Percentiles rank a stretch among this genome's conserved stretches.
Conservation (phyloP, 306 rosid species). For the Pterocarpus macrocarpus region DNA sequence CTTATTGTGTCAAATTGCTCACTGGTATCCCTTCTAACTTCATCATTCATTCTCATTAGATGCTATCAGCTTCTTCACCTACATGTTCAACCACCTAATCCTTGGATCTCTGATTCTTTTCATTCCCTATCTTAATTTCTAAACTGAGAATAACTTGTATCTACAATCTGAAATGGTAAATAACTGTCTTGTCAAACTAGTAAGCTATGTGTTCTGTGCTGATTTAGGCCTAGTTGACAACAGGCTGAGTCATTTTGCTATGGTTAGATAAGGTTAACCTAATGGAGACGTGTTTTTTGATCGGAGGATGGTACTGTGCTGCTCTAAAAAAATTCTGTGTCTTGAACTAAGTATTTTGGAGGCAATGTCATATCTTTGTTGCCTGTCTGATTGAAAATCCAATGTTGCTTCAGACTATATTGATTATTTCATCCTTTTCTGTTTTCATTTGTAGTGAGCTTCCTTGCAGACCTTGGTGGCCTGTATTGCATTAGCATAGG, state of each 20-base stretch:
- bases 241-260: not conserved
- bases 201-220: constrained; percentile 2
- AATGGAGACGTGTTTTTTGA: constrained; percentile 30
- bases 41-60: constrained; percentile 5
- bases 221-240: constrained; percentile 28
- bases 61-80: constrained; percentile 24
- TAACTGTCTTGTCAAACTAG: constrained; percentile 12
- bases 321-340: constrained; percentile 22
- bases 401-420: constrained; percentile 12
- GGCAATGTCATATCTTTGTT: not conserved
- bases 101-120: constrained; percentile 24
- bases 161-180: constrained; percentile 23
- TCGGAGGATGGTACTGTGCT: constrained; percentile 5
- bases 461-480: constrained; percentile 99
- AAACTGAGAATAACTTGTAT: constrained; percentile 20
- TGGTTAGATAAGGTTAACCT: constrained; percentile 7
- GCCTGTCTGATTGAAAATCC: constrained; percentile 22
- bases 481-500: constrained; percentile 91
- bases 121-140: constrained; percentile 25
- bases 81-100: constrained; percentile 40
- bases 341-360: constrained; percentile 22
- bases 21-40: constrained; percentile 4
- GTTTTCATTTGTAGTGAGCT: constrained; percentile 74
- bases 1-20: constrained; percentile 16
- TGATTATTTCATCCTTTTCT: constrained; percentile 43